phyloP scores from a whole-genome alignment of 73 alveolate genomes.

The Durusdinium trenchii region DNA sequence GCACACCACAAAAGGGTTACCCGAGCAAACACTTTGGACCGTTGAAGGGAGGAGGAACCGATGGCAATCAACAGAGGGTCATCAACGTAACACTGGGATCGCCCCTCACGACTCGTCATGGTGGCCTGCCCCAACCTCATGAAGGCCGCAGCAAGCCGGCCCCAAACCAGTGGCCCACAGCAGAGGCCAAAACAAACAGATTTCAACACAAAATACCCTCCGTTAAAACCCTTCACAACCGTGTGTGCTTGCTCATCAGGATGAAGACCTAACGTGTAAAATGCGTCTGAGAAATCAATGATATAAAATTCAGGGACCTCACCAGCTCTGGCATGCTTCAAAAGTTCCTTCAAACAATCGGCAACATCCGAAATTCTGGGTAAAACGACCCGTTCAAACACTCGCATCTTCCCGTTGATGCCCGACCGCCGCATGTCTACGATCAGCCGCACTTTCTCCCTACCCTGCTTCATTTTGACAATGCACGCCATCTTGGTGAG shows the following conservation, averaged over 20 bases:
- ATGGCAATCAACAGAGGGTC: neutral
- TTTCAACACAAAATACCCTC: neutral
- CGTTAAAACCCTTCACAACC: neutral
- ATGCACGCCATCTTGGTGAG: too few species aligned
- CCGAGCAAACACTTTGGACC: neutral
- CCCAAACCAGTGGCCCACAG: too few species aligned
- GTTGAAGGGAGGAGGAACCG: neutral
- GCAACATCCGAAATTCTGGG: constrained; percentile 14
- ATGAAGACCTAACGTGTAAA: neutral
- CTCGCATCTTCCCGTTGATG: neutral
- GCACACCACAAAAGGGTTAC: neutral
- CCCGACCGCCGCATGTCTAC: constrained; percentile 10
- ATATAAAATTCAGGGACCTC: neutral
- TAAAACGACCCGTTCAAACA: neutral
- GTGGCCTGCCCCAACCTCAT: neutral
- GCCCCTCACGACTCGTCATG: neutral
- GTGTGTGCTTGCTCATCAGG: neutral
- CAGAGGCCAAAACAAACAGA: too few species aligned
- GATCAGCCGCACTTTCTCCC: neutral
- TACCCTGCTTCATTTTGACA: neutral
- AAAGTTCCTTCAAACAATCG: neutral
- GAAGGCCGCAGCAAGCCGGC: neutral
- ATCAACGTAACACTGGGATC: neutral
- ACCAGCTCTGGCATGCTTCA: neutral
- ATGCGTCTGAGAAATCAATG: too few species aligned